phyloP scores from a whole-genome alignment of 768 basidiomycete species.

The Termitomyces sp. region DNA sequence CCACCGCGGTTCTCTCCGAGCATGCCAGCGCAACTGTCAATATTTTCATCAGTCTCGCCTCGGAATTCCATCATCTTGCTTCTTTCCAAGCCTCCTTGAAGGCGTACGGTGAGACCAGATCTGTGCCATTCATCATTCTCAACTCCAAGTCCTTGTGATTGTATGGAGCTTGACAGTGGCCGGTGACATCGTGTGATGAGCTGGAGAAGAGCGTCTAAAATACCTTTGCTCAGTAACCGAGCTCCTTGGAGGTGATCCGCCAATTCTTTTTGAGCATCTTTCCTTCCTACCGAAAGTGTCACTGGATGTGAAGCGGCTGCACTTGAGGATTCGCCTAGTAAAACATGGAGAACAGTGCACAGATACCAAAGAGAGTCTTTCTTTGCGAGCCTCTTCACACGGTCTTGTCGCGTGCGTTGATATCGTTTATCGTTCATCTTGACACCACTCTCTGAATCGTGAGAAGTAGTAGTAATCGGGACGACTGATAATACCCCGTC shows the following conservation, averaged over 20 bases:
- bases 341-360: conserved; percentile 35
- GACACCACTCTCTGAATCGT: neutral
- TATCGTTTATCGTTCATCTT: neutral
- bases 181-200: conserved; percentile 12
- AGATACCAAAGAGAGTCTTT: conserved; percentile 53
- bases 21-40: neutral
- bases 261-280: neutral
- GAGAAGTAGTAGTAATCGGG: neutral
- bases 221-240: conserved; percentile 9
- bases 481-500: conserved; percentile 20
- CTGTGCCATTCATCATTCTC: neutral
- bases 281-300: neutral
- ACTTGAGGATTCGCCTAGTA: conserved; percentile 17
- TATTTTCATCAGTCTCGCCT: neutral
- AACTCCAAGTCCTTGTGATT: neutral
- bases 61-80: neutral
- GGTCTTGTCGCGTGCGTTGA: conserved; percentile 11
- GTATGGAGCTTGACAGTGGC: neutral
- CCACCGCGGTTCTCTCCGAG: conserved; percentile 2
- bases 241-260: neutral
- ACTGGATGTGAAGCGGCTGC: neutral
- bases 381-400: conserved; percentile 33
- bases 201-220: conserved; percentile 11
- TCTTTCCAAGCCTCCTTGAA: neutral
- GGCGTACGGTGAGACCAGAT: neutral